Percentiles rank a stretch among this genome's conserved stretches.
Conservation (phyloP, 2,329 filamentous ascomycete species). For the Fusarium penzigii region DNA sequence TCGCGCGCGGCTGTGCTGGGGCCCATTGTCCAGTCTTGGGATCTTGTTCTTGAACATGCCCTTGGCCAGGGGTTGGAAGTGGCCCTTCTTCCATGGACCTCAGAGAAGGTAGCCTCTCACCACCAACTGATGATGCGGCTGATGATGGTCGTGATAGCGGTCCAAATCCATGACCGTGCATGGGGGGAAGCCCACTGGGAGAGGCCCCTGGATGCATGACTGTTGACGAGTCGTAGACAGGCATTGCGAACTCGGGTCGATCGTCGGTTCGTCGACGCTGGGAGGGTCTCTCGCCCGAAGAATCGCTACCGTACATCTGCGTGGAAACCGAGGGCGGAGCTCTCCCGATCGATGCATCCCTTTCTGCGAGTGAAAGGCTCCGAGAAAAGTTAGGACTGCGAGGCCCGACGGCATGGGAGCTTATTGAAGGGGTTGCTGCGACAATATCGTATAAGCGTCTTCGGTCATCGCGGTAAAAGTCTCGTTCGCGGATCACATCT, state of each 20-base stretch:
- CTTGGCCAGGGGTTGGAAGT: constrained; percentile 27
- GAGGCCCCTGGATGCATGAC: constrained; percentile 31
- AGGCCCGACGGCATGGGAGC: constrained; percentile 53
- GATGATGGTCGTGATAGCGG: constrained; percentile 40
- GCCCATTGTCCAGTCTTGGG: constrained; percentile 40
- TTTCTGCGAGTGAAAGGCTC: constrained; percentile 39
- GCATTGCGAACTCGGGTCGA: constrained; percentile 43
- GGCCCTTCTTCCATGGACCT: constrained; percentile 44
- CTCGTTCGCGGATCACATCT: constrained; percentile 46
- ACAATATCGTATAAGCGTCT: constrained; percentile 71
- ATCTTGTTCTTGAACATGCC: constrained; percentile 36
- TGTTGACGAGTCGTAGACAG: constrained; percentile 39
- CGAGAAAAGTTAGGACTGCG: constrained; percentile 49
- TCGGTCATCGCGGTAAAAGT: constrained; percentile 73
- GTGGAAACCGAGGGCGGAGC: constrained; percentile 30
- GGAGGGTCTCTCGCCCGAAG: constrained; percentile 46
- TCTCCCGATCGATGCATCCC: constrained; percentile 36
- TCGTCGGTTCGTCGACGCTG: constrained; percentile 51
- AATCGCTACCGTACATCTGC: constrained; percentile 42
- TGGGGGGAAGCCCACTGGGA: constrained; percentile 43
- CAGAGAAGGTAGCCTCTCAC: constrained; percentile 50
- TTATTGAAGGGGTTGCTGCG: constrained; percentile 57
- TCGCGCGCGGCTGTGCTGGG: constrained; percentile 31
- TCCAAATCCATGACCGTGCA: constrained; percentile 41
- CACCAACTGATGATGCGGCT: constrained; percentile 38